Evolutionary conservation across 2,329 filamentous ascomycete genomes (phyloP), one percentile per base, ranked within the genome.

Genomic region (Clarireedia paspali): DNA sequence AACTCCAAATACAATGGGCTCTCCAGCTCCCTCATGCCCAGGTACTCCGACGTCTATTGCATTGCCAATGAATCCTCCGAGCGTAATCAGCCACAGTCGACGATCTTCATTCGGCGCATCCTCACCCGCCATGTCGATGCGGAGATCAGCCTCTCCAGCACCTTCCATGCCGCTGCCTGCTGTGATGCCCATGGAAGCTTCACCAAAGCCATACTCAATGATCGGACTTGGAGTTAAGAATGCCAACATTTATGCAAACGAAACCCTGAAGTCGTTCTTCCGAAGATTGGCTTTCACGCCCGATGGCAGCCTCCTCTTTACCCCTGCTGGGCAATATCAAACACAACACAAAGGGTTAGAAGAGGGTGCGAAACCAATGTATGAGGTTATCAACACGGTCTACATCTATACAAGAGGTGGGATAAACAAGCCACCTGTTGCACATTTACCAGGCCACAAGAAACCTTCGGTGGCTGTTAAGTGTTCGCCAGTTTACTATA

Each of bases 331-430:
- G 6, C 94, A 97, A 68, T 97, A 94, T 72, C 95, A 96, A 69
- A 88, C 87, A 2, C 82, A 90, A 50, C 83, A 89, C 62, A 74
- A 77, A 23, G 62, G 69, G 1, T 75, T 85, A 23, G 81, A 81
- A 49, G 88, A 91, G 60, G 74, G 77, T n/a, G 68, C 77, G 2
- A 95, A 91, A 70, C 79, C 83, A 0, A 80, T 80, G 0, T 92
- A 94, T 64, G 92, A 99, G 63, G 81, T 96, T 51, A 91, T 88
- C 65, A 99, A 99, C 68, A 99, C 94, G 0, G 95, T 99, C 23
- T 99, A 99, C 72, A 94, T 99, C 53, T 99, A 99, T 71, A 96
- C 92, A 0, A 81, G 94, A 64, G 94, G 91, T 30, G 94, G 94
- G 24, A 90, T 99, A 67, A 97, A 96, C 74, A 96, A 95, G 70